A percentile compares a stretch with the other conserved stretches of the same genome.
Conservation (phyloP, 2,329 filamentous ascomycete species). For the Aspergillus clavatus region DNA sequence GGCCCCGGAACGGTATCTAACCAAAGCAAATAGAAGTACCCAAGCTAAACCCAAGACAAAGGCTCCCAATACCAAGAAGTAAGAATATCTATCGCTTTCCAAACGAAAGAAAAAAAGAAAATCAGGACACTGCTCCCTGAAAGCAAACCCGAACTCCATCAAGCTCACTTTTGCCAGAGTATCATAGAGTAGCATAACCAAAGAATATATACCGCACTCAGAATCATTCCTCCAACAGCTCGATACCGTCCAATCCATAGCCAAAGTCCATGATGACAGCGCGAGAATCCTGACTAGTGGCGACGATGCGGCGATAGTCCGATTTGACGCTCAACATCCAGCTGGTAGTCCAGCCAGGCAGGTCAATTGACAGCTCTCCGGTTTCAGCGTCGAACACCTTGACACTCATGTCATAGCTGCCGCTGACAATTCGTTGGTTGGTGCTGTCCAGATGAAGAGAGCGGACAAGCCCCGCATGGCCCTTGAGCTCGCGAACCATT, state of each 20-base stretch:
- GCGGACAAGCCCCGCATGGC: conserved; percentile 80
- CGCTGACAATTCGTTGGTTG: conserved; percentile 81
- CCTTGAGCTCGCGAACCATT: conserved; percentile 72
- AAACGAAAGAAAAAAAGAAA: no score
- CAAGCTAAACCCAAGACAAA: background rate
- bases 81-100: conserved; percentile 16
- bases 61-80: background rate
- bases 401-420: conserved; percentile 91
- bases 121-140: no score
- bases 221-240: conserved; percentile 44
- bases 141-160: conserved; percentile 3
- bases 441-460: conserved; percentile 85
- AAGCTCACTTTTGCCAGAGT: background rate
- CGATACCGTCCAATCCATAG: conserved; percentile 51
- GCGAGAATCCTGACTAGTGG: conserved; percentile 88
- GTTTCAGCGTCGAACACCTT: conserved; percentile 87
- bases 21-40: no score
- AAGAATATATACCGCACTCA: background rate
- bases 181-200: conserved; percentile 1
- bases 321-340: conserved; percentile 97
- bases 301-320: conserved; percentile 90
- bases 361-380: conserved; percentile 72
- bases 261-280: conserved; percentile 94
- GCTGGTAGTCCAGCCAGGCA: conserved; percentile 91
- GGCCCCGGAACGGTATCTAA: background rate